These are phyloP conservation scores for Epichloe sylvatica DNA, from an alignment of 2,329 filamentous ascomycete genomes.

Conservation along the genomic window DNA sequence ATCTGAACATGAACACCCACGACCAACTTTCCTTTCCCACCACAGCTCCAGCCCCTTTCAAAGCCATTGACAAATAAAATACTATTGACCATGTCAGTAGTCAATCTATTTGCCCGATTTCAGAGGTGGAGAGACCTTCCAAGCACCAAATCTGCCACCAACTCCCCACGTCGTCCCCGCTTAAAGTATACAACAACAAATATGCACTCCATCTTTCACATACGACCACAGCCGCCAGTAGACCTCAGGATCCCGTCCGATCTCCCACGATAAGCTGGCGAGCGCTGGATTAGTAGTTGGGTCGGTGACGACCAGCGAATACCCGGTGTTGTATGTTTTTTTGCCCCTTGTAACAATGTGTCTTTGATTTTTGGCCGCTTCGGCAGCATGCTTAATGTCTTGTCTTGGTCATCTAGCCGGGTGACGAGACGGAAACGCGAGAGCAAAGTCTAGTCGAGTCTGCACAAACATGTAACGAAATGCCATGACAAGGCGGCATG, in stretches of 20 bases:
- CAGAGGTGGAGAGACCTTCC: too few relatives aligned
- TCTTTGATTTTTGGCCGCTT: not conserved
- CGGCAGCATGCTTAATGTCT: not conserved
- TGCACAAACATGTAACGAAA: not conserved
- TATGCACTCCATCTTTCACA: rapidly evolving
- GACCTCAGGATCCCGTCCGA: constrained; percentile 1
- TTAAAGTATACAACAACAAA: not conserved
- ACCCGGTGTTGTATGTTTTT: constrained; percentile 1
- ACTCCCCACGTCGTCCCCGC: not conserved
- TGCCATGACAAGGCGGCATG: not conserved
- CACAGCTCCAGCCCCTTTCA: too few relatives aligned
- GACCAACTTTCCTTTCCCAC: too few relatives aligned
- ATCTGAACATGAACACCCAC: too few relatives aligned
- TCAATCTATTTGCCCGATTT: too few relatives aligned
- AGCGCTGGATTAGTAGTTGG: constrained; percentile 2
- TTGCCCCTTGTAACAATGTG: not conserved
- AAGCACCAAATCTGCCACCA: too few relatives aligned
- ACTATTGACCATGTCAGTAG: too few relatives aligned
- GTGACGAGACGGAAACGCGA: too few relatives aligned
- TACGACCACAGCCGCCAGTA: constrained; percentile 2
- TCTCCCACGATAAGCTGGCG: constrained; percentile 2
- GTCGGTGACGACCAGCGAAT: constrained; percentile 5
- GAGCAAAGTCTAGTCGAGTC: too few relatives aligned
- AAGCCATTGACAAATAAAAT: too few relatives aligned
- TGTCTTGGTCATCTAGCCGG: too few relatives aligned